Base-by-base conservation (phyloP, 495 filamentous ascomycete genomes). In the Copromyces sp. region DNA sequence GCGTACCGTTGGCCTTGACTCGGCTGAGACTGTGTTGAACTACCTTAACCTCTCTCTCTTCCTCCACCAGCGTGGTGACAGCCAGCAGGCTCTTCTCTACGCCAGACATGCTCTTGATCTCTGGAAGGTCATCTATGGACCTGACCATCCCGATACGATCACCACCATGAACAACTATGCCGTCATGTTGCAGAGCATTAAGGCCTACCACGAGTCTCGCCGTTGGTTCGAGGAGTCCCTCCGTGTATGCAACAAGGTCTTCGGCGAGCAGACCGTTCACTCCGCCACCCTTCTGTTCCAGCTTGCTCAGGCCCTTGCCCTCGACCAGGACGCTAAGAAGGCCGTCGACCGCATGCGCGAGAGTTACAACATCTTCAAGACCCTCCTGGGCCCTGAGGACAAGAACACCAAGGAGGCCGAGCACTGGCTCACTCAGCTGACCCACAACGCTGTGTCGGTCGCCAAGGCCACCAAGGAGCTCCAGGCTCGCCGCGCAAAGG, bases 101-200 rank as follows among this genome's bases (percentile, higher is more conserved):
- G 89, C 97, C 74, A 92, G 91, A 78, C 96, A 98, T 78, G 95
- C 96, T 14, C 89, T 99, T 78, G 91, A 95, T 75, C 86, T 98
- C 71, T 98, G 94, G 95, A 97, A 98, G 86, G 87, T 98, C 80
- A 94, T 98, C 79, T 98, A 97, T 78, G 96, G 96, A 59, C 82
- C 89, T 14, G 91, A 92, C 78, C 96, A 99, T 82, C 96, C 96
- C 3, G 96, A 99, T 82, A 95, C 93, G 17, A 97, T 98, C 83
- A 99, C 96, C 14, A 98, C 96, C 39, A 90, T 98, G 82, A 99
- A 98, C 87, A 99, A 99, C 80, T 94, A 93, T 16, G 96, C 96
- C 14, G 95, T 98, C 38, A 99, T 99, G 96, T 89, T 98, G 68
- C 96, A 98, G 83, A 89, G 92, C 71, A 86, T 97, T 77, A 94